A percentile compares a stretch with the other conserved stretches of the same genome.
Evolutionary conservation across 2,329 filamentous ascomycete species (phyloP).

Genomic region (Periconia sp.): DNA sequence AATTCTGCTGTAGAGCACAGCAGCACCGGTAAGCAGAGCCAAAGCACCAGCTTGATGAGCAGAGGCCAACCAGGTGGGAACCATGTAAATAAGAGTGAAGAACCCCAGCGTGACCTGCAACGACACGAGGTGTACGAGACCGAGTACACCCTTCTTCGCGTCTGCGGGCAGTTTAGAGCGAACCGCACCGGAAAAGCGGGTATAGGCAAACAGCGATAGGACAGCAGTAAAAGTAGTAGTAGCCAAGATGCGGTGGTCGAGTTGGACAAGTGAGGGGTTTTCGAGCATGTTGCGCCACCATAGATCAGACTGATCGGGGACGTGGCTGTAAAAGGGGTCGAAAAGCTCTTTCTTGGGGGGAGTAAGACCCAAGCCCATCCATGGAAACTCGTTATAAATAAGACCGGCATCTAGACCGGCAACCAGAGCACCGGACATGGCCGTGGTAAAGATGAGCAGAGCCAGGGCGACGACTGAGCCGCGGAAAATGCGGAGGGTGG

Average conservation of each 20-base stretch:
- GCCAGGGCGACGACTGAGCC: conserved; percentile 71
- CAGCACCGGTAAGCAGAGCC: conserved; percentile 77
- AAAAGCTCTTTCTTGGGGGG: conserved; percentile 84
- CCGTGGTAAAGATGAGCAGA: conserved; percentile 80
- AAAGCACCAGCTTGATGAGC: conserved; percentile 91
- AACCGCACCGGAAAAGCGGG: conserved; percentile 66
- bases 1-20: conserved; percentile 70
- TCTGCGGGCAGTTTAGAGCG: conserved; percentile 58
- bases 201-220: conserved; percentile 77
- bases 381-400: conserved; percentile 98
- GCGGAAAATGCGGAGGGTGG: conserved; percentile 72
- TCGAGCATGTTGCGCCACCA: conserved; percentile 98
- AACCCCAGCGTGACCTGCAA: conserved; percentile 87
- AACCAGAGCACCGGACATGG: conserved; percentile 90
- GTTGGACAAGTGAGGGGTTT: conserved; percentile 92
- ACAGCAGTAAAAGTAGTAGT: conserved; percentile 84
- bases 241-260: conserved; percentile 92
- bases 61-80: conserved; percentile 83
- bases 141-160: conserved; percentile 73
- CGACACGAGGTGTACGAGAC: conserved; percentile 79
- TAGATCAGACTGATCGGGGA: conserved; percentile 75
- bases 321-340: conserved; percentile 81
- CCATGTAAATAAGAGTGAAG: conserved; percentile 87
- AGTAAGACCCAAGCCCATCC: conserved; percentile 82
- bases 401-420: conserved; percentile 93